Conservation (phyloP, 768 basidiomycete genomes). For the Phanerochaete sordida region DNA sequence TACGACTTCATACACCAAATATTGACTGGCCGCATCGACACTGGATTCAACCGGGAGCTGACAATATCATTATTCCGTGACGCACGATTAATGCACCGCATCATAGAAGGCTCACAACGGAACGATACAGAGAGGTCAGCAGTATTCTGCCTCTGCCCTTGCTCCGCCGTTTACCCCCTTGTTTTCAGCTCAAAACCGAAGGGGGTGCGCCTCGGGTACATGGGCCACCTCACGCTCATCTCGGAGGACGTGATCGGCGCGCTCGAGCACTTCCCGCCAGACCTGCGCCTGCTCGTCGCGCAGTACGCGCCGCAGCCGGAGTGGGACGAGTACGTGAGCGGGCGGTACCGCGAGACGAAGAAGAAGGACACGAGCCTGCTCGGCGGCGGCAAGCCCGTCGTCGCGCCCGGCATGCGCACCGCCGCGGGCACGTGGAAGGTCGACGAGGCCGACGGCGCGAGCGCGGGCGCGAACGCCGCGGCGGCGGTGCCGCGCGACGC, state of each 20-base stretch:
- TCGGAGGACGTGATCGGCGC: constrained; percentile 93
- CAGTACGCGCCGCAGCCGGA: constrained; percentile 69
- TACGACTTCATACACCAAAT: constrained; percentile 97
- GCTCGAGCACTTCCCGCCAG: constrained; percentile 81
- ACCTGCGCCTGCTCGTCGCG: constrained; percentile 62
- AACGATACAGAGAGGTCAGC: constrained; percentile 76
- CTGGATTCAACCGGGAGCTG: constrained; percentile 81
- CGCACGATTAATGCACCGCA: constrained; percentile 75
- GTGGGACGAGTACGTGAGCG: constrained; percentile 90
- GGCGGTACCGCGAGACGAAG: constrained; percentile 84
- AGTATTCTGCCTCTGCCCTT: not conserved
- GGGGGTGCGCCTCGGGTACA: constrained; percentile 83
- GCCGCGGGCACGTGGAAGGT: constrained; percentile 67
- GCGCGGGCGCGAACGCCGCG: constrained; percentile 19
- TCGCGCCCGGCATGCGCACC: constrained; percentile 49
- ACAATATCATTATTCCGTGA: constrained; percentile 85
- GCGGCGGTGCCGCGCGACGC: constrained; percentile 6
- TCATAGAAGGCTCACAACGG: constrained; percentile 78
- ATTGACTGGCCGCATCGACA: constrained; percentile 80
- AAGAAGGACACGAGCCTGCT: constrained; percentile 73
- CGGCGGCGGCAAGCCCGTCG: constrained; percentile 80
- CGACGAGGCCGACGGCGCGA: constrained; percentile 46
- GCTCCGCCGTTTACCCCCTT: not conserved
- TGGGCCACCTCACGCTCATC: constrained; percentile 95
- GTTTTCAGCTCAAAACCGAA: constrained; percentile 60